Evolutionary conservation across 768 basidiomycete genomes (phyloP), one percentile per base, ranked within the genome.

Genomic region (Lactarius sp.): DNA sequence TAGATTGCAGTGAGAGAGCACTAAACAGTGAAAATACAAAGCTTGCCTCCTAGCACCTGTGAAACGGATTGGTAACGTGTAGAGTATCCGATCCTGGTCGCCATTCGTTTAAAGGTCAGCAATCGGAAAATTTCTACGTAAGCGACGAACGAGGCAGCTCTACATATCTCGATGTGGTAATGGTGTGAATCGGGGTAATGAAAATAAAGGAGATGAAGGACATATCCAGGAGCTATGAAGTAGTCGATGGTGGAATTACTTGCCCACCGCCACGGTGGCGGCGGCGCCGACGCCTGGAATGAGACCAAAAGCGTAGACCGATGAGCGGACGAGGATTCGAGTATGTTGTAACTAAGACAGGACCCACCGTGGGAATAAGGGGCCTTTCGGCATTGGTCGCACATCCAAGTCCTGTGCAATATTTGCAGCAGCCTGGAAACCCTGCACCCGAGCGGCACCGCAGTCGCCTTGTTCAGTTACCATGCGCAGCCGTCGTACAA

Each of bases 371-470:
- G 92, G 91, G 74, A 92, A 89, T 73, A 92, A 72, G 13, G 92
- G 90, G 0, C 94, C 92, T 69, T 86, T 87, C 8, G 94, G 95
- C 95, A 98, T 97, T 34, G 83, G 81, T 57, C 97, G 82, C 59
- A 88, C 86, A 72, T 99, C 97, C 66, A 99, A 76, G 73, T 99
- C 97, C 50, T 97, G 77, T 1, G 96, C 83, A 60, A 98, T 86
- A 74, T 96, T 96, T 8, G 91, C 86, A 2, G 93, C 92, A 56
- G 94, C 88, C 77, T 98, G 95, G 64, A 98, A 81, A 12, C 85
- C 89, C 89, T 93, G 69, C n/a, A 64, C 49, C 47, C 20, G 44
- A 31, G 39, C 18, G 42, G 20, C 49, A 64, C 51, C 52, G 22
- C 36, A 22, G 41, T 55, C 12, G 42, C 22, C 27, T 64, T 41